phyloP scores from a whole-genome alignment of 2,329 filamentous ascomycete genomes.

The Endothia cerciana region DNA sequence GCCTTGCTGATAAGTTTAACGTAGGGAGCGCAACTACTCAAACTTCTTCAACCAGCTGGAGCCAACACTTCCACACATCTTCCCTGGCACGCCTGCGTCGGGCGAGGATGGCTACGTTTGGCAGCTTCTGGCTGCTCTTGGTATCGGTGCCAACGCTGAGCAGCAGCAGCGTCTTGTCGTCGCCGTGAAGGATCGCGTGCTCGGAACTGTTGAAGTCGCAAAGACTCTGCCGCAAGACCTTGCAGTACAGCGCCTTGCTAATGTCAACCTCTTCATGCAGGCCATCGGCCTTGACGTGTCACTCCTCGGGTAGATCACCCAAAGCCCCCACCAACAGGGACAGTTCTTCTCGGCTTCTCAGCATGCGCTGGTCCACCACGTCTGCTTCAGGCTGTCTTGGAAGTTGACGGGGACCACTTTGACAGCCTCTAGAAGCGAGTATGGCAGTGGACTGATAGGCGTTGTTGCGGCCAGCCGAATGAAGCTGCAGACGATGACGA shows the following conservation, averaged over 20 bases:
- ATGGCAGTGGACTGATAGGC: not conserved
- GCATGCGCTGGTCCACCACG: not conserved
- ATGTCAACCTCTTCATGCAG: slow-evolving; percentile 98
- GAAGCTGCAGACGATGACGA: slow-evolving; percentile 3
- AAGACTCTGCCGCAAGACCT: slow-evolving; percentile 90
- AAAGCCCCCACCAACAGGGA: not conserved
- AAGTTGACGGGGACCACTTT: not conserved
- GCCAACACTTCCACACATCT: slow-evolving; percentile 80
- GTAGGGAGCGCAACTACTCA: slow-evolving; percentile 77
- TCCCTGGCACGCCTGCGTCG: slow-evolving; percentile 87
- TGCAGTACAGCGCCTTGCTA: slow-evolving; percentile 79
- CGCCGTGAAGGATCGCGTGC: slow-evolving; percentile 95
- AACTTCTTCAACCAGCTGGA: slow-evolving; percentile 86
- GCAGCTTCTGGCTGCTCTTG: slow-evolving; percentile 95
- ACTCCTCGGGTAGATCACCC: slow-evolving; percentile 49
- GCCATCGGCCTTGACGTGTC: slow-evolving; percentile 99
- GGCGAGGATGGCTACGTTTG: slow-evolving; percentile 96
- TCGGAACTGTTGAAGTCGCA: slow-evolving; percentile 87
- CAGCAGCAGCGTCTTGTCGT: slow-evolving; percentile 94
- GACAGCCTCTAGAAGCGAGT: not conserved
- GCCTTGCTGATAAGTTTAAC: slow-evolving; percentile 37
- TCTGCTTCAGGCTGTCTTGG: not conserved
- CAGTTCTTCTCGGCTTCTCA: too few relatives aligned
- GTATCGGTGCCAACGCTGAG: slow-evolving; percentile 88
- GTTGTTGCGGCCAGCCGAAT: not conserved